These are phyloP conservation scores for Tetrapisispora pingtungensis DNA, from an alignment of 805 yeast genomes.

Conservation along the genomic window DNA sequence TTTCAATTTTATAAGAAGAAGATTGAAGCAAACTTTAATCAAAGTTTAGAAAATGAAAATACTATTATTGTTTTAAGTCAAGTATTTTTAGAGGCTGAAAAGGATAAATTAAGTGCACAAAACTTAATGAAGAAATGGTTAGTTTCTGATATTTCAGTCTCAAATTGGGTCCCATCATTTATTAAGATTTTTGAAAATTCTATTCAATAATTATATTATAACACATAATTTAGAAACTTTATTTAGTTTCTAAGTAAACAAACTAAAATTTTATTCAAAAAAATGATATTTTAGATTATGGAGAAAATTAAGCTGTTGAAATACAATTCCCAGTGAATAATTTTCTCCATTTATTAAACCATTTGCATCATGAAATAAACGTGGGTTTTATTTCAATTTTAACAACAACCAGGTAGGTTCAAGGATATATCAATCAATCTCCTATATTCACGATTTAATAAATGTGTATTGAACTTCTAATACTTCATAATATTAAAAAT, in stretches of 20 bases:
- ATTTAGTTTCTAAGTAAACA: no score
- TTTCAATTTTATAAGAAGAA: slow-evolving; percentile 36
- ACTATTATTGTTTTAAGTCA: slow-evolving; percentile 22
- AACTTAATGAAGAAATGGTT: slow-evolving; percentile 39
- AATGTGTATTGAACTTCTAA: no score
- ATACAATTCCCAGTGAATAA: not conserved
- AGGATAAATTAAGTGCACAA: slow-evolving; percentile 26
- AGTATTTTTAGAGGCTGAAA: slow-evolving; percentile 15
- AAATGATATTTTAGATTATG: no score
- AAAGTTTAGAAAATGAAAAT: slow-evolving; percentile 21
- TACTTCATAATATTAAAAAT: no score
- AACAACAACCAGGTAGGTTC: no score
- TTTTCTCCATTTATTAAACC: not conserved
- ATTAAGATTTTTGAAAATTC: slow-evolving; percentile 34
- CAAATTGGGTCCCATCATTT: slow-evolving; percentile 60
- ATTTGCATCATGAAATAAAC: not conserved
- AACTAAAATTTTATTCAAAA: no score
- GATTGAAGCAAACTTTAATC: slow-evolving; percentile 24
- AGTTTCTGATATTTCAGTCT: slow-evolving; percentile 46
- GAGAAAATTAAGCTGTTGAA: no score
- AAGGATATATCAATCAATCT: no score
- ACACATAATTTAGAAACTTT: not conserved
- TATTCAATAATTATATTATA: not conserved
- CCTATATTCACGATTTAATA: no score
- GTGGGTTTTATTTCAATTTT: no score